Base-by-base conservation (phyloP, 371 early-diverging fungal species). In the Syncephalastrum contaminatum region DNA sequence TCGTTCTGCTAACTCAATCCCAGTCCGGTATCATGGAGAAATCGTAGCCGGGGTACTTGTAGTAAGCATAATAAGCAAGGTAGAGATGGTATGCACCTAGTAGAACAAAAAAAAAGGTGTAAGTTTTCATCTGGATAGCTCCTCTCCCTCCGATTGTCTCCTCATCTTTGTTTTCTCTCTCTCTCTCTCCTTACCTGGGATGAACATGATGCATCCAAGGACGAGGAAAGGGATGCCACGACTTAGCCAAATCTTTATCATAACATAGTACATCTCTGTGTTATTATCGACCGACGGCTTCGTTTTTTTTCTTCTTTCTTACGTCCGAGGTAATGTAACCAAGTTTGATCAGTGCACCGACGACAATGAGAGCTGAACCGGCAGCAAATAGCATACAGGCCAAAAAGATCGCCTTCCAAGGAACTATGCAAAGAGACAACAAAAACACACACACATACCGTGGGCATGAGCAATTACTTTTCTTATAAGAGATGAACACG, bases 351-450 rank as follows among this genome's bases (percentile, higher is more conserved):
- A 86, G 54, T 1, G 77, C 79, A 51, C 87, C 87, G 18, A 84
- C 47, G 0, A 80, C 72, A 59, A 86, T 74, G 3, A 83, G 71
- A 15, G 63, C 65, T 30, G 75, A 67, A 19, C 87, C 85, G 7
- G 75, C 25, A 7, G 73, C 20, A 45, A 86, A 72, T 2, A 86
- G 62, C 25, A 76, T 45, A 20, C 63, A 48, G 4, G 87, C 85
- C n/a, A 86, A 60, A 12, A 66, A 58, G 51, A 86, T 86, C 4
- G 87, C 84, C 45, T 75, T 86, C 85, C 85, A 84, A 48, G 87
- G 87, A 63, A 83, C 85, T 83, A 53, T 6, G 46, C 8, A 39
- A 30, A 53, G n/a, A 14, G 15, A 15, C 43, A 54, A 48, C n/a
- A n/a, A n/a, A n/a, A n/a, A n/a, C n/a, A n/a, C n/a, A n/a, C n/a